Evolutionary conservation across 768 basidiomycete species (phyloP).

Genomic region (Mrakia blollopis): DNA sequence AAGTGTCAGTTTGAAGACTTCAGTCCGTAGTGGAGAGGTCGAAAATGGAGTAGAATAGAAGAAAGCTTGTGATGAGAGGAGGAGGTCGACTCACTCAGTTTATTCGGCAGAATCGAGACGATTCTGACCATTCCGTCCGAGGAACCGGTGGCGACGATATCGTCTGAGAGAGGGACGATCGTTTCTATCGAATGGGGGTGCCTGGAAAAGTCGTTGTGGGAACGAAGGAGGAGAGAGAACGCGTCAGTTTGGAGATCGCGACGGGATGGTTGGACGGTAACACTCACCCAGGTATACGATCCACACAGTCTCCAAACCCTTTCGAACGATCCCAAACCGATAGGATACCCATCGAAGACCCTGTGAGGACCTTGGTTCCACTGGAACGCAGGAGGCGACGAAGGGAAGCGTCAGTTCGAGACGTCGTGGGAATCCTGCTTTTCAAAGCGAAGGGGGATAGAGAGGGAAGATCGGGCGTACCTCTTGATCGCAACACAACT

Average conservation of each 20-base stretch:
- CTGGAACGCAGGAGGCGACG: slow-evolving; percentile 38
- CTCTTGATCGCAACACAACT: slow-evolving; percentile 79
- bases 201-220: slow-evolving; percentile 45
- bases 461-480: slow-evolving; percentile 46
- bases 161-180: slow-evolving; percentile 66
- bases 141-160: slow-evolving; percentile 78
- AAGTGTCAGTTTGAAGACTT: background rate
- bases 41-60: background rate
- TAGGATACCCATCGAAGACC: slow-evolving; percentile 81
- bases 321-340: slow-evolving; percentile 81
- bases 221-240: background rate
- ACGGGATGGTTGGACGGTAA: background rate
- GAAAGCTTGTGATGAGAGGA: background rate
- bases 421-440: no score
- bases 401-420: background rate
- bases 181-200: slow-evolving; percentile 90
- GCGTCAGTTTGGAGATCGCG: background rate
- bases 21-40: background rate
- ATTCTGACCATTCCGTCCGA: slow-evolving; percentile 86
- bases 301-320: slow-evolving; percentile 89
- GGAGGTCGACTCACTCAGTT: slow-evolving; percentile 50
- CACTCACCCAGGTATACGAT: slow-evolving; percentile 75
- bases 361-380: slow-evolving; percentile 75
- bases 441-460: background rate
- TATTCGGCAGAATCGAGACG: slow-evolving; percentile 80